Percentiles rank a stretch among this genome's conserved stretches.
Conservation (phyloP, 2,329 filamentous ascomycete species). For the Hypoxylon sp. region DNA sequence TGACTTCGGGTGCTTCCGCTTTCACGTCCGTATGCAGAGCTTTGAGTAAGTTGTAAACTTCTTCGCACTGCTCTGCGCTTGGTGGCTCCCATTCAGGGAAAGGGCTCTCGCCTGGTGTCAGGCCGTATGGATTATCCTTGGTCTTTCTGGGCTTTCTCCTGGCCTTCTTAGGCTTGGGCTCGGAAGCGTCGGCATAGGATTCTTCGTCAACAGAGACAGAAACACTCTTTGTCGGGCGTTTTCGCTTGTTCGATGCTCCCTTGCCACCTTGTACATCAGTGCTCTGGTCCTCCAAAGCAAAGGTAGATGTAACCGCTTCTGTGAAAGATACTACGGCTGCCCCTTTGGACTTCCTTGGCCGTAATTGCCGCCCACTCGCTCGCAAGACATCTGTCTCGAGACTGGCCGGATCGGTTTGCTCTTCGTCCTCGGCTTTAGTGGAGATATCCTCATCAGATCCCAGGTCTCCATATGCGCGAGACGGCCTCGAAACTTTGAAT, state of each 20-base stretch:
- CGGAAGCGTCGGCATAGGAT: not conserved
- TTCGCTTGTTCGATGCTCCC: constrained; percentile 17
- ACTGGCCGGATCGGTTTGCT: not conserved
- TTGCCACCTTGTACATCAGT: not conserved
- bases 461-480: not conserved
- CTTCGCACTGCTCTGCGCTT: constrained; percentile 75
- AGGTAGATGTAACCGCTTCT: not conserved
- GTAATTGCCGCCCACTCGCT: constrained; percentile 12
- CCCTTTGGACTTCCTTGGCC: constrained; percentile 19
- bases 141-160: constrained; percentile 49
- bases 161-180: constrained; percentile 33
- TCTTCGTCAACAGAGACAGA: not conserved
- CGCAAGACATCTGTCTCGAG: not conserved
- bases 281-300: not conserved
- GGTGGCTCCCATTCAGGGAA: constrained; percentile 77
- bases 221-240: constrained; percentile 3
- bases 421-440: too few relatives aligned
- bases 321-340: not conserved
- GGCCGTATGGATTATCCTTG: constrained; percentile 61
- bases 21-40: constrained; percentile 74
- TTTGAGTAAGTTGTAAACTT: constrained; percentile 75
- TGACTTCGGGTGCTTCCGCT: constrained; percentile 68
- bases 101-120: constrained; percentile 70
- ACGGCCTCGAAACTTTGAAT: constrained; percentile 11
- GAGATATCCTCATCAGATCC: too few relatives aligned